These are phyloP conservation scores for Lepidopterella palustris DNA, from an alignment of 495 filamentous ascomycete species.

Conservation along the genomic window DNA sequence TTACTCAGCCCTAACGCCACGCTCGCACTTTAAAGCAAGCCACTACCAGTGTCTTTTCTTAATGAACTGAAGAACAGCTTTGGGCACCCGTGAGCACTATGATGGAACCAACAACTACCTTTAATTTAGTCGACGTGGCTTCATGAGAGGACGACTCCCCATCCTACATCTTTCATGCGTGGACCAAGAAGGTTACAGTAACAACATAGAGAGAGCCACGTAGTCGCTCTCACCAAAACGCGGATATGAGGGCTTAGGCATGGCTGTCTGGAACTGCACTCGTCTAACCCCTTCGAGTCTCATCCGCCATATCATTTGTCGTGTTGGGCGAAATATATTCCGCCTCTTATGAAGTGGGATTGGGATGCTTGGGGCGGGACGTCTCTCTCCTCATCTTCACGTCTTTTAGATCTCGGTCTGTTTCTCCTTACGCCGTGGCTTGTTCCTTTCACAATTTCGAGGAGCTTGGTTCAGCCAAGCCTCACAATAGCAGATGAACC, in stretches of 20 bases:
- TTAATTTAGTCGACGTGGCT: neutral
- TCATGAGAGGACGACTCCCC: neutral
- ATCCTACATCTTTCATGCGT: neutral
- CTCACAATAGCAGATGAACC: neutral
- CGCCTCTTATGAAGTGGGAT: neutral
- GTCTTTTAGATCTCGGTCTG: neutral
- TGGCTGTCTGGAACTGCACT: neutral
- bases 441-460: neutral
- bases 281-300: neutral
- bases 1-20: neutral
- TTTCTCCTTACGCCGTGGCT: neutral
- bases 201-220: neutral
- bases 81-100: neutral
- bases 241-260: neutral
- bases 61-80: neutral
- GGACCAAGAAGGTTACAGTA: no score
- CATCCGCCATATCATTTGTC: neutral
- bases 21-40: neutral
- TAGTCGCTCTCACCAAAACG: neutral
- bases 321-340: neutral
- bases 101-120: neutral
- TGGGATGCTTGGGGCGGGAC: no score
- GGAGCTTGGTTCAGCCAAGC: neutral
- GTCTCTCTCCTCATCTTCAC: neutral
- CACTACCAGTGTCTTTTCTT: neutral